These are phyloP conservation scores for Moesziomyces aphidis DNA, from an alignment of 1,284 basidiomycete genomes.

Conservation along the genomic window DNA sequence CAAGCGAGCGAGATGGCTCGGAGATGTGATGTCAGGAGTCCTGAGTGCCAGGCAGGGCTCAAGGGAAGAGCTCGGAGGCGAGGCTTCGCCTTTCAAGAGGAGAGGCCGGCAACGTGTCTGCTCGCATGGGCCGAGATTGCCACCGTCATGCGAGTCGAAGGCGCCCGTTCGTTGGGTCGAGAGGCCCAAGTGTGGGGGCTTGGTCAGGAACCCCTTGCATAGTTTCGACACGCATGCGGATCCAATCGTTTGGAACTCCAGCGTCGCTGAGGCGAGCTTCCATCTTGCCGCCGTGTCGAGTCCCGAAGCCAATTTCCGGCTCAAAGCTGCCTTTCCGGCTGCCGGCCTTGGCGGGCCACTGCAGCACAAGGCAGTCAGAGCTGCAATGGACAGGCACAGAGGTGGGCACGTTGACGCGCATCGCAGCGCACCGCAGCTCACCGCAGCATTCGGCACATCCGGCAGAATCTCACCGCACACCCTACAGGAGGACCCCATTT, in stretches of 20 bases:
- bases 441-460: background rate
- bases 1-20: constrained; percentile 9
- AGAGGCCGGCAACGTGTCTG: background rate
- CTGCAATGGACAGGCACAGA: too few species aligned
- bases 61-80: background rate
- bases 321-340: background rate
- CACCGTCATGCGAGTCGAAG: background rate
- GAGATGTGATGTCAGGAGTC: constrained; percentile 26
- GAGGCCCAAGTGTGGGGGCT: too few species aligned
- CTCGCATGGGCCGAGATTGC: background rate
- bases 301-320: background rate
- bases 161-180: too few species aligned
- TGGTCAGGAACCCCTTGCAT: constrained; percentile 5
- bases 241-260: background rate
- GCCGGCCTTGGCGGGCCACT: too few species aligned
- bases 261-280: too few species aligned
- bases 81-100: background rate
- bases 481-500: too few species aligned
- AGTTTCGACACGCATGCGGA: background rate
- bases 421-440: background rate
- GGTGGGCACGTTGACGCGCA: background rate
- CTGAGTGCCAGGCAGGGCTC: background rate
- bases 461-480: background rate
- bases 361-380: too few species aligned
- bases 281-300: background rate